Evolutionary conservation across 2,329 filamentous ascomycete species (phyloP).

Genomic region (Claviceps africana): DNA sequence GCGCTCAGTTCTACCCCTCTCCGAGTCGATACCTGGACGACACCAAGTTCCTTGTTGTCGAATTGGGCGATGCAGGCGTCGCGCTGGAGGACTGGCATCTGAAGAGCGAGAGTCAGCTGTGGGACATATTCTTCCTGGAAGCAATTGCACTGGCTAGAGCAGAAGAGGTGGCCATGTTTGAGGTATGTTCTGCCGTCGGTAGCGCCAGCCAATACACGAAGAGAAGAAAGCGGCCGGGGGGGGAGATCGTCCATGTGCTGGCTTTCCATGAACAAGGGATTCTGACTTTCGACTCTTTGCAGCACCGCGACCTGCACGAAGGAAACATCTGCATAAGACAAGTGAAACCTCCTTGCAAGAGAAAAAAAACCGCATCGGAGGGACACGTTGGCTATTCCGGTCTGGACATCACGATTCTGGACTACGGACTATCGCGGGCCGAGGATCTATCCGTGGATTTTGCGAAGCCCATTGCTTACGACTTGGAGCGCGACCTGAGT

Average conservation of each 20-base stretch:
- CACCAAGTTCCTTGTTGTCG: slow-evolving; percentile 46
- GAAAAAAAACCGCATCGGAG: slow-evolving; percentile 13
- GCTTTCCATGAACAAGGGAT: not conserved
- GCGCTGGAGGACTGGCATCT: slow-evolving; percentile 46
- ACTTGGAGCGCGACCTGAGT: slow-evolving; percentile 45
- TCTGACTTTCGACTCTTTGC: slow-evolving; percentile 5
- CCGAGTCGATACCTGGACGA: slow-evolving; percentile 44
- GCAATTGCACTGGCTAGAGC: slow-evolving; percentile 46
- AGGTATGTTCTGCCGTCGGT: slow-evolving; percentile 27
- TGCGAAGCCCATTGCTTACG: slow-evolving; percentile 33
- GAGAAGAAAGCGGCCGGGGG: no score
- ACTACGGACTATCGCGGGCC: slow-evolving; percentile 51
- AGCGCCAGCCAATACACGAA: not conserved
- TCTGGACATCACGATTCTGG: slow-evolving; percentile 49
- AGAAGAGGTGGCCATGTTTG: slow-evolving; percentile 44
- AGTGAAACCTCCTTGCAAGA: slow-evolving; percentile 19
- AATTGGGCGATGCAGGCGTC: slow-evolving; percentile 47
- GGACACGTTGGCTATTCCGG: slow-evolving; percentile 44
- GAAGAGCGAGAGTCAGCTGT: slow-evolving; percentile 35
- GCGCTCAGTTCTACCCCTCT: slow-evolving; percentile 47
- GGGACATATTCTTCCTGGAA: slow-evolving; percentile 49
- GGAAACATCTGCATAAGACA: slow-evolving; percentile 47
- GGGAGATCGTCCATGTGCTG: not conserved
- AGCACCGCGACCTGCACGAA: slow-evolving; percentile 54
- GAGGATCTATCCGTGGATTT: slow-evolving; percentile 26